Evolutionary conservation across 805 yeast genomes (phyloP).

Genomic region (Wickerhamomyces alni): DNA sequence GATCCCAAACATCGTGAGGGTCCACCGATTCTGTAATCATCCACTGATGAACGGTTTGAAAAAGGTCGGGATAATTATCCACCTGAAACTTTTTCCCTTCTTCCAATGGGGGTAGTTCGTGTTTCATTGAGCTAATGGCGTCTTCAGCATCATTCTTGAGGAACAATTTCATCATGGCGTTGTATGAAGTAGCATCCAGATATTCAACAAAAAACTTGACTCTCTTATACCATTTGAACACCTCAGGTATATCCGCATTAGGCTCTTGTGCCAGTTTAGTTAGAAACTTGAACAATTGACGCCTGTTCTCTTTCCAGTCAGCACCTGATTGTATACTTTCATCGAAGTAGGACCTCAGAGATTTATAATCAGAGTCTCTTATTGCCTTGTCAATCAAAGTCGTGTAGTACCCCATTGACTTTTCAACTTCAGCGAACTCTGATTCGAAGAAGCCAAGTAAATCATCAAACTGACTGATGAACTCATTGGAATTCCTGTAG

Average conservation of each 20-base stretch:
- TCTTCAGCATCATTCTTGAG: slow-evolving; percentile 33
- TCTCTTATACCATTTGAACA: slow-evolving; percentile 33
- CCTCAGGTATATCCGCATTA: slow-evolving; percentile 20
- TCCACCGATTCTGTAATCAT: slow-evolving; percentile 31
- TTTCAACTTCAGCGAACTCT: background rate
- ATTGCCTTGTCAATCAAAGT: background rate
- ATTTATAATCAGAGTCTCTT: background rate
- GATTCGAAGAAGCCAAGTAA: background rate
- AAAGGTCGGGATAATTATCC: slow-evolving; percentile 29
- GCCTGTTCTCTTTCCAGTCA: slow-evolving; percentile 32
- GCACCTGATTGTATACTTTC: slow-evolving; percentile 32
- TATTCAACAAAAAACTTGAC: slow-evolving; percentile 34
- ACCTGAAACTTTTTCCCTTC: slow-evolving; percentile 11
- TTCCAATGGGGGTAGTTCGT: slow-evolving; percentile 32
- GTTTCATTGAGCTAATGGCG: slow-evolving; percentile 34
- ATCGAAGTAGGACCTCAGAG: slow-evolving; percentile 20
- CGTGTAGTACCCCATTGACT: background rate
- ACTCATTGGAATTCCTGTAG: background rate
- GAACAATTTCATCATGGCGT: slow-evolving; percentile 31
- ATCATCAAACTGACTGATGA: background rate
- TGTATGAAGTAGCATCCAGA: slow-evolving; percentile 33
- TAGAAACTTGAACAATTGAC: slow-evolving; percentile 24
- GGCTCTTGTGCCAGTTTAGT: slow-evolving; percentile 22
- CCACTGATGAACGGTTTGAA: slow-evolving; percentile 38
- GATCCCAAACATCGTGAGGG: slow-evolving; percentile 44